Conservation (phyloP, 164 flowering plant species). For the Magnolia changhungtana region DNA sequence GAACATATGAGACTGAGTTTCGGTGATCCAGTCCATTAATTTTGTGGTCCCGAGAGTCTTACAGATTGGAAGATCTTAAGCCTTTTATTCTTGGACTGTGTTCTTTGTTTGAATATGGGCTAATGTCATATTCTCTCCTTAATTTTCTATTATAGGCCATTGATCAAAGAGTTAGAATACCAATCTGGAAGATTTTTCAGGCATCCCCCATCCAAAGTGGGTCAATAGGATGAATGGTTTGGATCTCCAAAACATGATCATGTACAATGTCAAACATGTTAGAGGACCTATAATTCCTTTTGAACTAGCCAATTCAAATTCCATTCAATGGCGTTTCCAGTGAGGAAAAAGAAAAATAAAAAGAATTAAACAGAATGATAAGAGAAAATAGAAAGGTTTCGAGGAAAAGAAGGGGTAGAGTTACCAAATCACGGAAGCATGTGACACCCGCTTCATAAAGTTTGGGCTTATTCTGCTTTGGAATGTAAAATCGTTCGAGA, state of each 20-base stretch:
- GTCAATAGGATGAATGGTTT: no score
- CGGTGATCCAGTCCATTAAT: no score
- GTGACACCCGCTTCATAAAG: constrained; percentile 33
- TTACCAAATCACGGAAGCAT: constrained; percentile 10
- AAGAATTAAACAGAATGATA: neutral
- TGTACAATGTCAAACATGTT: no score
- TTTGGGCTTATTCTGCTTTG: constrained; percentile 26
- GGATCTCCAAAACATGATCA: constrained; percentile 7
- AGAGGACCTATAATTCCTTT: neutral
- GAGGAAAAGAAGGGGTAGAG: neutral
- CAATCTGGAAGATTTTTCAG: constrained; percentile 31
- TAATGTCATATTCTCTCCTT: no score
- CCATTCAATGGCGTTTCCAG: neutral
- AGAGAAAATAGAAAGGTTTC: neutral
- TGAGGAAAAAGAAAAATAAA: neutral
- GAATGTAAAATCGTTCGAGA: constrained; percentile 39
- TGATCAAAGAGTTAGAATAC: constrained; percentile 22
- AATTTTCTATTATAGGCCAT: no score
- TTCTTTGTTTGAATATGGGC: no score
- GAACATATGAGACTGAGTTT: no score
- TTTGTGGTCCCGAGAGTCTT: no score
- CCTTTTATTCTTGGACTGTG: no score
- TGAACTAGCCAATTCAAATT: neutral
- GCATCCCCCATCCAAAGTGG: no score
- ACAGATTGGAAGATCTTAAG: no score